Conservation (phyloP, 2,329 filamentous ascomycete species). For the Claviceps capensis region DNA sequence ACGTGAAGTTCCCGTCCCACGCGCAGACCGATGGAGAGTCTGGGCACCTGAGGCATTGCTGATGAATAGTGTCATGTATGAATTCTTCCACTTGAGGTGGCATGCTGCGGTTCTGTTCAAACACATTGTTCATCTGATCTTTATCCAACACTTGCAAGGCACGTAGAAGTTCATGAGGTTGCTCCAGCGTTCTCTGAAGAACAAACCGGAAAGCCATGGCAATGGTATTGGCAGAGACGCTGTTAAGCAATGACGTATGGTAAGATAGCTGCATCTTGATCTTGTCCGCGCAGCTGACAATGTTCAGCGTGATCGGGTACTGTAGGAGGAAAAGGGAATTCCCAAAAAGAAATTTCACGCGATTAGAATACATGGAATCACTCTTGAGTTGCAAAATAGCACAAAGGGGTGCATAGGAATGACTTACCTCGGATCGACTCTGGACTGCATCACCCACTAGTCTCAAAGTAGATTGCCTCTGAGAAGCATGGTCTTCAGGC, state of each 20-base stretch:
- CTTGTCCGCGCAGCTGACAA: neutral
- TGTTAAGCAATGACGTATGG: neutral
- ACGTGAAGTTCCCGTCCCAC: neutral
- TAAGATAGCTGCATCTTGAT: neutral
- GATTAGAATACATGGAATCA: too few species aligned
- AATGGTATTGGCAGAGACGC: neutral
- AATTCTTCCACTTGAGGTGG: neutral
- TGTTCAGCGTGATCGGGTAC: neutral
- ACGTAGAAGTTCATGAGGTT: neutral
- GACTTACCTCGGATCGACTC: neutral
- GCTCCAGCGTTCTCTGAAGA: neutral
- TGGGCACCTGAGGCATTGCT: neutral
- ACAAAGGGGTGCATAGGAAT: neutral
- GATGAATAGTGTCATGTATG: neutral
- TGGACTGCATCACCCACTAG: neutral
- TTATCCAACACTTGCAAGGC: neutral
- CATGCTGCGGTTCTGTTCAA: neutral
- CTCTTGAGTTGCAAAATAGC: too few species aligned
- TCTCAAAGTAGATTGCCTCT: neutral
- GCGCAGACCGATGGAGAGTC: neutral
- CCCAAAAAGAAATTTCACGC: too few species aligned
- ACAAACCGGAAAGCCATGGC: neutral
- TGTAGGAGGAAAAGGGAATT: neutral
- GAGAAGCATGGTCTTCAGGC: slow-evolving; percentile 7
- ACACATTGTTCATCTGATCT: neutral